phyloP scores from a whole-genome alignment of 2,329 filamentous ascomycete genomes.

The Trichoderma gracile region DNA sequence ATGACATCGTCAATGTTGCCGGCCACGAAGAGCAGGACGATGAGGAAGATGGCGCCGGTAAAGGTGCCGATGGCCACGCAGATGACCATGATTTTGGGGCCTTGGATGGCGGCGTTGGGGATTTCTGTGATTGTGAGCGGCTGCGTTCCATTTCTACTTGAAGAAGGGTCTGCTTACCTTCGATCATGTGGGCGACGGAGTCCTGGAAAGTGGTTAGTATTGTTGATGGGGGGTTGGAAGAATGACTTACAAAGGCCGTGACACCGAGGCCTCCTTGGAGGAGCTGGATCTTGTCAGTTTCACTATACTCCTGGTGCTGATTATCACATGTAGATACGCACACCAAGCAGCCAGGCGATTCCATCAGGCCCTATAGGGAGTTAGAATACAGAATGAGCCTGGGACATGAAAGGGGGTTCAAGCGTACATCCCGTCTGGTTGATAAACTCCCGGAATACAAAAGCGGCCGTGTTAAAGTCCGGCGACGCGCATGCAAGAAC shows the following conservation, averaged over 20 bases:
- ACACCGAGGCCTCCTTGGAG: slow-evolving; percentile 39
- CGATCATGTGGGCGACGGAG: slow-evolving; percentile 42
- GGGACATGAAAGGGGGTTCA: no score
- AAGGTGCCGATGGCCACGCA: slow-evolving; percentile 63
- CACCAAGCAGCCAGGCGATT: slow-evolving; percentile 39
- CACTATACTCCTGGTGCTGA: no score
- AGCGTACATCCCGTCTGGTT: slow-evolving; percentile 37
- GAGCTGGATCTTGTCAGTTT: slow-evolving; percentile 28
- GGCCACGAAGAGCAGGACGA: slow-evolving; percentile 64
- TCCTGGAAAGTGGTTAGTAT: slow-evolving; percentile 28
- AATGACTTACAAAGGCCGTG: slow-evolving; percentile 35
- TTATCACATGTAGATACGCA: slow-evolving; percentile 20
- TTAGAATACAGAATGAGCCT: no score
- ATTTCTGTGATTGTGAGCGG: slow-evolving; percentile 31
- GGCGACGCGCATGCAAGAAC: slow-evolving; percentile 65
- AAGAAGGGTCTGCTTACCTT: slow-evolving; percentile 26
- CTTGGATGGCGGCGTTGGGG: slow-evolving; percentile 36
- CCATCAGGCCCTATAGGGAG: slow-evolving; percentile 39
- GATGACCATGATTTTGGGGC: slow-evolving; percentile 47
- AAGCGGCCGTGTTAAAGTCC: slow-evolving; percentile 48
- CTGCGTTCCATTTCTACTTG: not conserved
- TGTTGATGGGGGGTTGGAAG: not conserved
- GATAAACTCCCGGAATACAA: slow-evolving; percentile 38
- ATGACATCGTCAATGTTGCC: slow-evolving; percentile 59
- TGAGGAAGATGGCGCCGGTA: slow-evolving; percentile 63